Conservation (phyloP, 225 moss, liverwort and hornwort genomes). For the Marchantia paleacea region DNA sequence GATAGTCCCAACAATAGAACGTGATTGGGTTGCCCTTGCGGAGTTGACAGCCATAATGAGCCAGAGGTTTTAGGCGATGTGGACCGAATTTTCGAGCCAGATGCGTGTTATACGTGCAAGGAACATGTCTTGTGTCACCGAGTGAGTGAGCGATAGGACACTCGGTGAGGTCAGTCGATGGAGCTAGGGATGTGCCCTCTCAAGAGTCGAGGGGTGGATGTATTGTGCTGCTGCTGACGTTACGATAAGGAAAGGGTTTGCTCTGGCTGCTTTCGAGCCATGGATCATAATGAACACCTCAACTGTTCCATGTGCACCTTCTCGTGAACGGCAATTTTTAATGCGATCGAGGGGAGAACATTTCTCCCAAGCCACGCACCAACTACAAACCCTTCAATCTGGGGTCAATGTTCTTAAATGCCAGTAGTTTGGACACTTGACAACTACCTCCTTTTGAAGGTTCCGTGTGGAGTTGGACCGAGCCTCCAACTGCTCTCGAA, state of each 20-base stretch:
- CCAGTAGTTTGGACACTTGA: not conserved
- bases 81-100: not conserved
- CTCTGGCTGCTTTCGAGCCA: not conserved
- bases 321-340: not conserved
- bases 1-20: not conserved
- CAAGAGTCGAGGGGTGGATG: not conserved
- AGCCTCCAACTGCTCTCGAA: not conserved
- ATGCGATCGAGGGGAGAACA: not conserved
- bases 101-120: not conserved
- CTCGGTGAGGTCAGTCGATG: not conserved
- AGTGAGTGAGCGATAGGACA: not conserved
- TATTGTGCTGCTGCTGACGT: not conserved
- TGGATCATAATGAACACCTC: not conserved
- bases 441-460: not conserved
- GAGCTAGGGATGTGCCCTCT: too few species aligned
- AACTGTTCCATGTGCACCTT: not conserved
- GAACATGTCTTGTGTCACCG: not conserved
- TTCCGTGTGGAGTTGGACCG: not conserved
- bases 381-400: not conserved
- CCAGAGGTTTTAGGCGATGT: not conserved
- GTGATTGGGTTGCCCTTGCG: not conserved
- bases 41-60: not conserved
- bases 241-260: not conserved
- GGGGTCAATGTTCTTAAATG: not conserved
- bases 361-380: not conserved